Percentiles rank a stretch among this genome's conserved stretches.
phyloP scores from a whole-genome alignment of 345 rosid species.

The Bruguiera gymnorhiza region DNA sequence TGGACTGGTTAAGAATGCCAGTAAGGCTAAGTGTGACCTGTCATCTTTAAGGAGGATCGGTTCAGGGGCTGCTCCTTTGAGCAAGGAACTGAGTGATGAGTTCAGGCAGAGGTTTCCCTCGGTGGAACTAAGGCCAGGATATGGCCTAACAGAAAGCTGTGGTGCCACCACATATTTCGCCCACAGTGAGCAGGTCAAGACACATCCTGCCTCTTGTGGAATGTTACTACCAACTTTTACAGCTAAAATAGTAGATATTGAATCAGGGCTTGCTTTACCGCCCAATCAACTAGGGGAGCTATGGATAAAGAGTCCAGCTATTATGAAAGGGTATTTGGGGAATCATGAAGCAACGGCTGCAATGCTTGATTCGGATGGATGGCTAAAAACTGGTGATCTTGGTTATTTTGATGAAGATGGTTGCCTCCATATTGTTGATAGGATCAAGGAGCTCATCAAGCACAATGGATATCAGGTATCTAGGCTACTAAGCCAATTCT shows the following conservation, averaged over 20 bases:
- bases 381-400: conserved; percentile 66
- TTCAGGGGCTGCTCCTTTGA: conserved; percentile 60
- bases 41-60: conserved; percentile 44
- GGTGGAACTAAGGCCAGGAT: conserved; percentile 62
- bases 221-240: conserved; percentile 34
- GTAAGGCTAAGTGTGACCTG: conserved; percentile 27
- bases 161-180: conserved; percentile 36
- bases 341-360: conserved; percentile 50
- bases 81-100: conserved; percentile 43
- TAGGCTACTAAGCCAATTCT: not conserved
- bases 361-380: conserved; percentile 43
- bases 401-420: conserved; percentile 57
- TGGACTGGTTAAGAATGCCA: conserved; percentile 39
- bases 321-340: conserved; percentile 50
- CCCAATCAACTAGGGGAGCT: conserved; percentile 47
- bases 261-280: conserved; percentile 38
- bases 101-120: conserved; percentile 50
- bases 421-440: conserved; percentile 47
- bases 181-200: conserved; percentile 29
- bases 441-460: conserved; percentile 72
- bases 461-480: conserved; percentile 63
- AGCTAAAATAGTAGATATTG: conserved; percentile 44
- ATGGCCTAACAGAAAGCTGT: conserved; percentile 57
- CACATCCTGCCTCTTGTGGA: conserved; percentile 45
- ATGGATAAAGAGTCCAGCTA: conserved; percentile 46